phyloP scores from a whole-genome alignment of 768 basidiomycete genomes.

The Leccinum rimulosum region DNA sequence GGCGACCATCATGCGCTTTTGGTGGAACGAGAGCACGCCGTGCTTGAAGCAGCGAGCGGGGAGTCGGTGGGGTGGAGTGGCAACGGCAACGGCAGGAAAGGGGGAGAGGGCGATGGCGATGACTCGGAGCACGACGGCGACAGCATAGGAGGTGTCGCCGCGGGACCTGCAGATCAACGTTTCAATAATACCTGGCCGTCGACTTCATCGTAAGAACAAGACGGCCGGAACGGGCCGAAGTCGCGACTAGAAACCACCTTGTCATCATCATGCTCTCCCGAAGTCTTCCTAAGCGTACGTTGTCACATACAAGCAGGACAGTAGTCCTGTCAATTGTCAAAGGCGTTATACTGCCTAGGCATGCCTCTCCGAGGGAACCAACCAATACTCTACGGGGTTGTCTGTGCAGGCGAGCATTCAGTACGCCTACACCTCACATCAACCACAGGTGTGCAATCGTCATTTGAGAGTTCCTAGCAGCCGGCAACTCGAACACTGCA shows the following conservation, averaged over 20 bases:
- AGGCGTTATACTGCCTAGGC: not conserved
- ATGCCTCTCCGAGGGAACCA: not conserved
- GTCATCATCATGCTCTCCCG: slow-evolving; percentile 18
- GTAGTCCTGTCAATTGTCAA: slow-evolving; percentile 8
- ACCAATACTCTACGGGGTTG: slow-evolving; percentile 1
- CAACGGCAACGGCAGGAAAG: no score
- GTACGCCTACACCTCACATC: slow-evolving; percentile 58
- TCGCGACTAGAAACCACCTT: no score
- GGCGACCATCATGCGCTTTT: no score
- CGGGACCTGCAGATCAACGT: no score
- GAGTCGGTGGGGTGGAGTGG: no score
- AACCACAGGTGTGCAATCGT: slow-evolving; percentile 46
- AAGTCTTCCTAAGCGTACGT: slow-evolving; percentile 13
- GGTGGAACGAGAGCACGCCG: not conserved
- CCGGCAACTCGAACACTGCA: not conserved
- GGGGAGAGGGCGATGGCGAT: no score
- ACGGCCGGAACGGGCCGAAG: no score
- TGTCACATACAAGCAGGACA: slow-evolving; percentile 1
- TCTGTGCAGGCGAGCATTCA: slow-evolving; percentile 25
- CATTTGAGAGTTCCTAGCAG: not conserved
- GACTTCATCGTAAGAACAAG: no score
- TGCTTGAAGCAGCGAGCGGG: no score
- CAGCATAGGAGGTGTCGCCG: no score
- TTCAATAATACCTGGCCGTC: no score
- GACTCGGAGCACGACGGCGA: no score